Conservation (phyloP, 139 green algal species). For the Chlorella ohadii region DNA sequence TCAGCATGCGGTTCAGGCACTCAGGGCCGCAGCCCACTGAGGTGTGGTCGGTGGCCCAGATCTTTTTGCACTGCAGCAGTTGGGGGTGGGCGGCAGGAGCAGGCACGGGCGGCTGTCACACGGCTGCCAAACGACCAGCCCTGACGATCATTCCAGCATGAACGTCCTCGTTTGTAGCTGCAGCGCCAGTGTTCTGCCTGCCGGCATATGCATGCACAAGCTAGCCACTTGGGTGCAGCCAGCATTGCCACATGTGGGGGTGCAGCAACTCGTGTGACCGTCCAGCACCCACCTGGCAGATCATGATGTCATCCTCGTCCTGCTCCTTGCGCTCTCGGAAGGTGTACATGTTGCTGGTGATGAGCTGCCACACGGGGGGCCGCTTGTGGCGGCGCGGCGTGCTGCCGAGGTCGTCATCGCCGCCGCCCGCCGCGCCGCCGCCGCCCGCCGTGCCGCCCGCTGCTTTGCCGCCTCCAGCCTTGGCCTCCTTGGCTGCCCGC, state of each 20-base stretch:
- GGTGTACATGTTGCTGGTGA: conserved; percentile 83
- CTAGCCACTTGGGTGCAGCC: no score
- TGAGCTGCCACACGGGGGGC: conserved; percentile 85
- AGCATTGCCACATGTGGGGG: no score
- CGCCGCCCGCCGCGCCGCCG: background rate
- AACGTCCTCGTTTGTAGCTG: no score
- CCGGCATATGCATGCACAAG: no score
- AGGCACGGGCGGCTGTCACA: no score
- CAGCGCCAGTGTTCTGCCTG: no score
- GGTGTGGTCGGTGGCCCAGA: conserved; percentile 31
- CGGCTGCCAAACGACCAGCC: background rate
- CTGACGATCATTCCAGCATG: no score
- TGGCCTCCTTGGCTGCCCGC: no score
- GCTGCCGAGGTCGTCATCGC: background rate
- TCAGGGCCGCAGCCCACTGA: conserved; percentile 81
- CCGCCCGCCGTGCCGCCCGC: background rate
- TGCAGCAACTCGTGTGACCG: no score
- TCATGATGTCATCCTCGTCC: conserved; percentile 95
- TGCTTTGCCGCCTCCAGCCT: background rate
- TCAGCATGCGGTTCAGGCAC: conserved; percentile 96
- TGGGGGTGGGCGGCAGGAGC: no score
- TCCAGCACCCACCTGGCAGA: conserved; percentile 71
- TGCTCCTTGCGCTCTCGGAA: conserved; percentile 79
- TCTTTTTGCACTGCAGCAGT: conserved; percentile 65
- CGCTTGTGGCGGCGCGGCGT: conserved; percentile 22